Evolutionary conservation across 345 rosid genomes (phyloP).

Genomic region (Sisymbrium altissimum): DNA sequence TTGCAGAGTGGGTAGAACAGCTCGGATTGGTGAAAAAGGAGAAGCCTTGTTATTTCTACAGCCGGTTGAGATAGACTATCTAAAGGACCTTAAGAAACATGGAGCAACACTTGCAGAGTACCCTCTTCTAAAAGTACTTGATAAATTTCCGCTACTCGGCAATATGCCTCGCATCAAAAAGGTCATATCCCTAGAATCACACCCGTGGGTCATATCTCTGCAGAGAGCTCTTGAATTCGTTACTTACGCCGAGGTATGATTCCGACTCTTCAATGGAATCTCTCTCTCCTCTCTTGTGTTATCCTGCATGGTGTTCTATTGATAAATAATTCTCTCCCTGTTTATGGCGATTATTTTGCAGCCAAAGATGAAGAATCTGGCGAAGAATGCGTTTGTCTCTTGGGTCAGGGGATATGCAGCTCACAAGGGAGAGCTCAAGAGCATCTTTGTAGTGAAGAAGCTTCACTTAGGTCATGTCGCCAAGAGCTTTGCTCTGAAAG

Average conservation of each 20-base stretch:
- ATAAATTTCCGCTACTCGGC: slow-evolving; percentile 53
- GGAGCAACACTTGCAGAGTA: slow-evolving; percentile 74
- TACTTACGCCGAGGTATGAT: slow-evolving; percentile 50
- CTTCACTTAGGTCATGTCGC: slow-evolving; percentile 99
- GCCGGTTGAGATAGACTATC: slow-evolving; percentile 79
- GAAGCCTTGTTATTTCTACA: slow-evolving; percentile 84
- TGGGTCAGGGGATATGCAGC: slow-evolving; percentile 95
- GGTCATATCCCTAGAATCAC: slow-evolving; percentile 53
- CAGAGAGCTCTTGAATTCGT: slow-evolving; percentile 79
- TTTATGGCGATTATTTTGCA: slow-evolving; percentile 32
- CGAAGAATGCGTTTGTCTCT: slow-evolving; percentile 81
- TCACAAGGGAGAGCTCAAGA: slow-evolving; percentile 84
- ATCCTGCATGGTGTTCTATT: not conserved
- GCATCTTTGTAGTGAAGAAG: slow-evolving; percentile 79
- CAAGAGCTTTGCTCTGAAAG: slow-evolving; percentile 88
- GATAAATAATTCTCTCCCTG: not conserved
- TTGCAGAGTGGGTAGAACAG: slow-evolving; percentile 95
- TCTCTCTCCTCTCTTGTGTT: not conserved
- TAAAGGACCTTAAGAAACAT: slow-evolving; percentile 78
- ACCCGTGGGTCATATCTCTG: slow-evolving; percentile 76
- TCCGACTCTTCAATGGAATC: not conserved
- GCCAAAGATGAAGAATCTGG: slow-evolving; percentile 64
- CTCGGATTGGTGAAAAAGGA: slow-evolving; percentile 91
- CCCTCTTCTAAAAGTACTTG: slow-evolving; percentile 73
- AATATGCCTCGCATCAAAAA: slow-evolving; percentile 46